These are phyloP conservation scores for Fraxinus pennsylvanica DNA, from an alignment of 257 asterid genomes.

Conservation along the genomic window DNA sequence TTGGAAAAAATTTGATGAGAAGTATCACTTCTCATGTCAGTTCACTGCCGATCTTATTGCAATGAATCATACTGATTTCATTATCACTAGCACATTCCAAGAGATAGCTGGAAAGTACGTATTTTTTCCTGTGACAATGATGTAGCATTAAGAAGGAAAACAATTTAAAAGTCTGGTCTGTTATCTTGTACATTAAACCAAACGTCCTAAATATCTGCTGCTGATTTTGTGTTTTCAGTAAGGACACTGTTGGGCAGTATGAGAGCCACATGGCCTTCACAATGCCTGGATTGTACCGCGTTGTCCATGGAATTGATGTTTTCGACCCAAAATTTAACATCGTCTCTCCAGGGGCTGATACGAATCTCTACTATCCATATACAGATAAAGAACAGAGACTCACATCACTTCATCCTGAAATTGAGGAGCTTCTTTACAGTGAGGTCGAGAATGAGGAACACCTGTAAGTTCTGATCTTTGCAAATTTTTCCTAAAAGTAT, in stretches of 20 bases:
- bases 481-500: not conserved
- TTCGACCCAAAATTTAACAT: conserved; percentile 97
- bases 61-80: conserved; percentile 38
- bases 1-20: conserved; percentile 36
- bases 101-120: conserved; percentile 93
- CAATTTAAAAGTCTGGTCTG: not conserved
- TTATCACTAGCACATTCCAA: conserved; percentile 59
- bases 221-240: conserved; percentile 42
- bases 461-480: conserved; percentile 47
- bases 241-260: conserved; percentile 96
- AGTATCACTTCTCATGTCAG: conserved; percentile 40
- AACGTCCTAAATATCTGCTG: not conserved
- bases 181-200: not conserved
- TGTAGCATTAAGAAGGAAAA: not conserved
- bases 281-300: conserved; percentile 94
- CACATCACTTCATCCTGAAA: conserved; percentile 70
- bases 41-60: conserved; percentile 38
- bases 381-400: conserved; percentile 72
- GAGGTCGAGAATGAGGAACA: conserved; percentile 84
- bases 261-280: conserved; percentile 97
- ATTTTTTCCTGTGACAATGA: not conserved
- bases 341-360: conserved; percentile 94
- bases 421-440: conserved; percentile 79
- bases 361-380: conserved; percentile 65
- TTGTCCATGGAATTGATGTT: conserved; percentile 88